Percentiles rank a stretch among this genome's conserved stretches.
Evolutionary conservation across 2,329 filamentous ascomycete genomes (phyloP).

Genomic region (Microdochium trichocladiopsis): DNA sequence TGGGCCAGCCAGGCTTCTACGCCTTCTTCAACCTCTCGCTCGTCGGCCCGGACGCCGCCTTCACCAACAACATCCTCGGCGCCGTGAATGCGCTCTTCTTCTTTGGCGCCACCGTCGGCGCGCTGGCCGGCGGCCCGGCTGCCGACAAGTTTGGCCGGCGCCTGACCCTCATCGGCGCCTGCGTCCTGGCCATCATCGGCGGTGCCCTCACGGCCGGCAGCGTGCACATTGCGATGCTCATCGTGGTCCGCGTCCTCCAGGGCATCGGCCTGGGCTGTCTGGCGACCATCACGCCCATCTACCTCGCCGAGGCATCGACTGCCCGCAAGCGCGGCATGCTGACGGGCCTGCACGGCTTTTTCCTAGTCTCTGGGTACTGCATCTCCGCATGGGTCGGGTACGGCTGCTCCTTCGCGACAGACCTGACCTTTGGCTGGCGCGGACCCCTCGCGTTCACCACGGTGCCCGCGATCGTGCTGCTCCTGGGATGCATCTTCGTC

Average conservation of each 20-base stretch:
- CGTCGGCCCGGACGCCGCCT: slow-evolving; percentile 1
- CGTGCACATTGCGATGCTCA: slow-evolving; percentile 44
- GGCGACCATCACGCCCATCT: slow-evolving; percentile 57
- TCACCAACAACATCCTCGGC: slow-evolving; percentile 4
- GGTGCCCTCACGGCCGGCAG: slow-evolving; percentile 54
- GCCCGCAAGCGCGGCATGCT: slow-evolving; percentile 55
- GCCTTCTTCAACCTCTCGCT: slow-evolving; percentile 2
- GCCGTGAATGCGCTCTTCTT: slow-evolving; percentile 4
- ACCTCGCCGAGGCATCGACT: slow-evolving; percentile 60
- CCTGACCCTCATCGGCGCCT: slow-evolving; percentile 48
- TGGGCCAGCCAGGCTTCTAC: slow-evolving; percentile 5
- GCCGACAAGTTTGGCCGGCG: slow-evolving; percentile 48
- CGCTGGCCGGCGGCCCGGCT: slow-evolving; percentile 40
- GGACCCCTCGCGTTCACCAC: slow-evolving; percentile 35
- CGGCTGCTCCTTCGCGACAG: slow-evolving; percentile 21
- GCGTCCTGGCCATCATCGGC: slow-evolving; percentile 51
- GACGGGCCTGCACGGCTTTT: slow-evolving; percentile 57
- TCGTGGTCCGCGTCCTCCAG: slow-evolving; percentile 49
- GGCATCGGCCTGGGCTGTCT: slow-evolving; percentile 52
- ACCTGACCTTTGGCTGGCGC: slow-evolving; percentile 19
- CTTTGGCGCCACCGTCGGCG: slow-evolving; percentile 1
- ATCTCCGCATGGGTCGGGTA: slow-evolving; percentile 55
- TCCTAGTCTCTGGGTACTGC: slow-evolving; percentile 55
- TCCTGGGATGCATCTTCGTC: slow-evolving; percentile 27
- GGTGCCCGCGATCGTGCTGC: slow-evolving; percentile 28